These are phyloP conservation scores for Dactylorhiza incarnata DNA, from an alignment of 106 monocot species.

Conservation along the genomic window DNA sequence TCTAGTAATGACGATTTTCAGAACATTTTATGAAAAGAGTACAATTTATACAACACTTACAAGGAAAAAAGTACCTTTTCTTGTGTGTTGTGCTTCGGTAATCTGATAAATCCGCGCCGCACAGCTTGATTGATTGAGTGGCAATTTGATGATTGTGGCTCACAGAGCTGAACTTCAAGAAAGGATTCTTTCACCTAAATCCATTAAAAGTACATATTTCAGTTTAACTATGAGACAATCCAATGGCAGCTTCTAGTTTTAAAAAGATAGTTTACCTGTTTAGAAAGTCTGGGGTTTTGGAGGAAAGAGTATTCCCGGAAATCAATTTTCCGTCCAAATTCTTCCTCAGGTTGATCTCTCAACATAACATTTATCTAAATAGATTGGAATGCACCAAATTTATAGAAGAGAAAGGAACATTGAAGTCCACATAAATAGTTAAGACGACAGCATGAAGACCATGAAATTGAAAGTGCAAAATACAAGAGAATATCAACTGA, in stretches of 20 bases:
- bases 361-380: conserved; percentile 72
- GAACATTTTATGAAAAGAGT: not conserved
- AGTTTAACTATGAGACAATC: not conserved
- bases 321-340: conserved; percentile 74
- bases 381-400: not conserved
- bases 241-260: not conserved
- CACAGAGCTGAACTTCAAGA: conserved; percentile 62
- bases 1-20: not conserved
- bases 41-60: not conserved
- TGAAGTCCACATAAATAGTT: not conserved
- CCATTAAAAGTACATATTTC: conserved; percentile 6
- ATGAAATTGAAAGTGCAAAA: no score
- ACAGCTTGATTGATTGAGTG: conserved; percentile 21
- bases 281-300: conserved; percentile 62
- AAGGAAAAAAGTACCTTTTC: conserved; percentile 43
- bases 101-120: conserved; percentile 24
- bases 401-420: not conserved
- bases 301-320: conserved; percentile 88
- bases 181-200: conserved; percentile 71
- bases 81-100: conserved; percentile 58
- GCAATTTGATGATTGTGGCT: conserved; percentile 36
- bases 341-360: conserved; percentile 42
- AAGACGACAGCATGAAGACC: not conserved
- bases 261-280: conserved; percentile 24
- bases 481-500: no score